Evolutionary conservation across 2,329 filamentous ascomycete genomes (phyloP).

Genomic region (Epichloe sp.): DNA sequence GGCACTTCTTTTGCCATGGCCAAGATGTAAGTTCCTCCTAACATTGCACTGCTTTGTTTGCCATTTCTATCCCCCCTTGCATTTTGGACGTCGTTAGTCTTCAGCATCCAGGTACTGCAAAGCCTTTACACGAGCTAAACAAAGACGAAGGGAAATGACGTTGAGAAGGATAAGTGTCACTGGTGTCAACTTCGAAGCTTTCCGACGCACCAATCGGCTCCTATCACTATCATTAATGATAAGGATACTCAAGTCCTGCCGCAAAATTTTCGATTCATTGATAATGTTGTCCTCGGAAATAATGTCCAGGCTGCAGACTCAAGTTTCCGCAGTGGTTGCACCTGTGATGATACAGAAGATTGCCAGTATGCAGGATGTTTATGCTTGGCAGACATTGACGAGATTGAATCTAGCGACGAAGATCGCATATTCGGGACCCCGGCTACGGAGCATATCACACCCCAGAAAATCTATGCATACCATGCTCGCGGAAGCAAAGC

Average conservation of each 20-base stretch:
- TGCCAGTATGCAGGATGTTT: conserved; percentile 57
- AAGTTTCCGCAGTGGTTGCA: conserved; percentile 56
- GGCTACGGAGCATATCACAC: conserved; percentile 15
- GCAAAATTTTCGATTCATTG: conserved; percentile 55
- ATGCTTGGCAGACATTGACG: conserved; percentile 52
- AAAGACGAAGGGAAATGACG: conserved; percentile 18
- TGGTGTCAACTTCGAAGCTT: conserved; percentile 49
- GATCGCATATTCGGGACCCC: conserved; percentile 8
- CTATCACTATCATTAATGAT: conserved; percentile 52
- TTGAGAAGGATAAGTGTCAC: conserved; percentile 37
- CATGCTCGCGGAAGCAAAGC: conserved; percentile 38
- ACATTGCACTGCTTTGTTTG: not conserved
- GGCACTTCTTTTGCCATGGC: conserved; percentile 39
- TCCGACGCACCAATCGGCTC: conserved; percentile 30
- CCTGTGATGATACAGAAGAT: conserved; percentile 45
- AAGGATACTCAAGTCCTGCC: conserved; percentile 44
- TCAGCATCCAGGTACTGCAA: not conserved
- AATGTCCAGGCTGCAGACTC: conserved; percentile 47
- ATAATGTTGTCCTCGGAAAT: conserved; percentile 42
- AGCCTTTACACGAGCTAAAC: not conserved
- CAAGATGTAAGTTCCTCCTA: conserved; percentile 14
- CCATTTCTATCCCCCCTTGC: not conserved
- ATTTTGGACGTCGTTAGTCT: not conserved
- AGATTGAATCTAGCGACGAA: conserved; percentile 8
- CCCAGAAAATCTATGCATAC: conserved; percentile 46